Evolutionary conservation across 306 rosid genomes (phyloP).

Genomic region (Lathyrus aphaca): DNA sequence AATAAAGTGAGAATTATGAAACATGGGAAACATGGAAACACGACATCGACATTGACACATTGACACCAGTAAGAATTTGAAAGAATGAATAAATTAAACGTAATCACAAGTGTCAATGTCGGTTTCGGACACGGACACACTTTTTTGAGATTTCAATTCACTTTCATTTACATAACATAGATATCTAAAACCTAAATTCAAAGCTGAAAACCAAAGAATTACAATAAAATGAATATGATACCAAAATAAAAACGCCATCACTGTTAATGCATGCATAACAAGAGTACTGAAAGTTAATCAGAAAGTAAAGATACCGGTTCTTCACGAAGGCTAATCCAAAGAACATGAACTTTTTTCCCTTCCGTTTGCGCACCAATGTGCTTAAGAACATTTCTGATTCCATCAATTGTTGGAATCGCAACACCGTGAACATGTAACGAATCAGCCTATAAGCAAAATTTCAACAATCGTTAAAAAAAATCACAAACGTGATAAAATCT

Average conservation of each 20-base stretch:
- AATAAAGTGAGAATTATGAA: neutral
- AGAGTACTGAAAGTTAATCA: neutral
- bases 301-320: slow-evolving; percentile 62
- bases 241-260: neutral
- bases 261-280: neutral
- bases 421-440: slow-evolving; percentile 84
- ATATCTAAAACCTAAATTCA: neutral
- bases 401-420: slow-evolving; percentile 80
- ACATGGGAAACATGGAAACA: no score
- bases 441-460: slow-evolving; percentile 42
- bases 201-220: neutral
- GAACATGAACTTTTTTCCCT: slow-evolving; percentile 54
- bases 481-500: neutral
- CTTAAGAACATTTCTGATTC: slow-evolving; percentile 81
- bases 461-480: neutral
- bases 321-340: slow-evolving; percentile 92
- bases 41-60: no score
- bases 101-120: no score
- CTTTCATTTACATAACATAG: neutral
- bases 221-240: neutral
- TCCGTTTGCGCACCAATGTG: slow-evolving; percentile 65
- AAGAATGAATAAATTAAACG: no score
- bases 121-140: no score
- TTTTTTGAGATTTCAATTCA: neutral
- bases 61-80: no score